Conservation (phyloP, 495 filamentous ascomycete species). For the Cercophora samala region DNA sequence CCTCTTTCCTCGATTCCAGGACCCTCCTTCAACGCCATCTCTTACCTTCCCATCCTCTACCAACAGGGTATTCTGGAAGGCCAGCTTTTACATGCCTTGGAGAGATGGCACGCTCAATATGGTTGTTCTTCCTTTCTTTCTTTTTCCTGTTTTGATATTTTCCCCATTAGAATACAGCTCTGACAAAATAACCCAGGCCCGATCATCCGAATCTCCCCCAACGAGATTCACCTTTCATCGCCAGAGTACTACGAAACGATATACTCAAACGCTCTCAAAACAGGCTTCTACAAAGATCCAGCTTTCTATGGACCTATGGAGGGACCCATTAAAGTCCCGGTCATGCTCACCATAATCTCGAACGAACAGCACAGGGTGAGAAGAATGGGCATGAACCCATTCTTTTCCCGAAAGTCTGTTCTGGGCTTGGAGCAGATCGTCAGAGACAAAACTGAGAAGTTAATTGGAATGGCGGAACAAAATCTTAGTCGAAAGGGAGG, state of each 20-base stretch:
- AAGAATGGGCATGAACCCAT: conserved; percentile 30
- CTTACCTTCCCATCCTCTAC: conserved; percentile 17
- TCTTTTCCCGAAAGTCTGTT: conserved; percentile 22
- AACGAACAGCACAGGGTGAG: conserved; percentile 34
- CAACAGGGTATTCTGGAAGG: conserved; percentile 20
- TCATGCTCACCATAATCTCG: conserved; percentile 22
- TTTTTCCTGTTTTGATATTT: neutral
- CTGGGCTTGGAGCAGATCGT: conserved; percentile 33
- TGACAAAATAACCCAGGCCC: conserved; percentile 11
- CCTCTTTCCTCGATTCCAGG: conserved; percentile 26
- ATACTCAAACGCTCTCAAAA: conserved; percentile 25
- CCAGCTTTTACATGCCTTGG: conserved; percentile 17
- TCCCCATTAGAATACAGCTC: neutral
- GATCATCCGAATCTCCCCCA: conserved; percentile 39
- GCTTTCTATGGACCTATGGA: conserved; percentile 21
- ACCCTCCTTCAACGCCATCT: conserved; percentile 23
- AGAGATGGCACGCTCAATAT: conserved; percentile 17
- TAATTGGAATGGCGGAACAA: conserved; percentile 20
- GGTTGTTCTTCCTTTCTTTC: neutral
- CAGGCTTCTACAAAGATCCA: conserved; percentile 35
- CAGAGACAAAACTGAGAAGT: conserved; percentile 19
- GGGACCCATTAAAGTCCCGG: conserved; percentile 11
- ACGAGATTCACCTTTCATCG: conserved; percentile 42
- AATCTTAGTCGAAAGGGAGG: conserved; percentile 6
- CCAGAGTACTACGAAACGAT: conserved; percentile 40